phyloP scores from a whole-genome alignment of 495 filamentous ascomycete genomes.

The Aspergillus heteromorphus region DNA sequence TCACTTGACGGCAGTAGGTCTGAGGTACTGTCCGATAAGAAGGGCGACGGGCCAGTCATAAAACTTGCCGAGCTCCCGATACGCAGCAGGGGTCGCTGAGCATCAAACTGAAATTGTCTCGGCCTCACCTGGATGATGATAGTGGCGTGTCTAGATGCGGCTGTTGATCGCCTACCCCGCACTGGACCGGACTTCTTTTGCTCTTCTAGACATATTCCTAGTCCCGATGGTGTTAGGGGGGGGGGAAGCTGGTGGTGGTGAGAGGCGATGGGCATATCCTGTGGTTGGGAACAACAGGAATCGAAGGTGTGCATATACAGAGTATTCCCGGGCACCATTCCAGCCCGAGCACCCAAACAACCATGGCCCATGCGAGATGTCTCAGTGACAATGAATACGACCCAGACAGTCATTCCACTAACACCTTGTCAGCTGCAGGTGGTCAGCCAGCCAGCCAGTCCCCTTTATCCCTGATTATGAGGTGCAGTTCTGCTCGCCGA shows the following conservation, averaged over 20 bases:
- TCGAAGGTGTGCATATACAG: too few species aligned
- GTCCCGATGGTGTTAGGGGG: neutral
- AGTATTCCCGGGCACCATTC: too few species aligned
- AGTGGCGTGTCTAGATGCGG: neutral
- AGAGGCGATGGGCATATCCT: too few species aligned
- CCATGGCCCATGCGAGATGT: too few species aligned
- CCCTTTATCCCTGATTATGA: too few species aligned
- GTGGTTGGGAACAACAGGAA: too few species aligned
- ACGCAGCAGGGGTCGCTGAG: neutral
- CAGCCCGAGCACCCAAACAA: too few species aligned
- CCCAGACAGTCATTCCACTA: too few species aligned
- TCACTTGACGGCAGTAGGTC: neutral
- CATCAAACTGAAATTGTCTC: neutral
- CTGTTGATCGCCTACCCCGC: conserved; percentile 1
- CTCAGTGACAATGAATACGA: too few species aligned
- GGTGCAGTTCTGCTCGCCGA: too few species aligned
- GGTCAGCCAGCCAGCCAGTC: too few species aligned
- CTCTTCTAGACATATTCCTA: neutral
- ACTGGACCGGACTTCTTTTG: neutral
- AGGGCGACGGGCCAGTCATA: neutral
- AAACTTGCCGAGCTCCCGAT: neutral
- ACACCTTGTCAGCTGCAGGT: too few species aligned
- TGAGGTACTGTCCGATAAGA: neutral
- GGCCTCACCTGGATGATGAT: neutral
- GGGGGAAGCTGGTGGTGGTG: neutral